phyloP scores from a whole-genome alignment of 805 yeast species.

The Ogataea salicorniae region DNA sequence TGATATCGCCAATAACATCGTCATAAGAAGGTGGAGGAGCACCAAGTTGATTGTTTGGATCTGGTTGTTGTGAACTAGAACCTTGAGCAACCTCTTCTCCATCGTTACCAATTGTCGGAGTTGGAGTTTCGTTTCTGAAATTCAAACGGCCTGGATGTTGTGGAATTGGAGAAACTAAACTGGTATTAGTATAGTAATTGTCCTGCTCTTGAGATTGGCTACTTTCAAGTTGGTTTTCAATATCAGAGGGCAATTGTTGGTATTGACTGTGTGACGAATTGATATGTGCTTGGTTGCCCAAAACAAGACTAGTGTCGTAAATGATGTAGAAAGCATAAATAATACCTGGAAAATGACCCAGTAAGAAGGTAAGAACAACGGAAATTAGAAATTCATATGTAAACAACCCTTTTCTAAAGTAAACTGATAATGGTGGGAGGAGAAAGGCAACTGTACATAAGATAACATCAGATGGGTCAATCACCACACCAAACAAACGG shows the following conservation, averaged over 20 bases:
- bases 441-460: constrained; percentile 57
- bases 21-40: constrained; percentile 20
- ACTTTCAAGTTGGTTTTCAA: neutral
- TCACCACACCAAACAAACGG: constrained; percentile 9
- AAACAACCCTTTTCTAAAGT: constrained; percentile 58
- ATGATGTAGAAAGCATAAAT: constrained; percentile 47
- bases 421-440: constrained; percentile 72
- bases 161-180: constrained; percentile 4
- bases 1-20: constrained; percentile 10
- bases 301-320: constrained; percentile 22
- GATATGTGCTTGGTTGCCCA: constrained; percentile 20
- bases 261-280: constrained; percentile 8
- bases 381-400: constrained; percentile 45
- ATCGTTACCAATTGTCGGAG: constrained; percentile 3
- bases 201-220: neutral
- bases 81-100: constrained; percentile 3
- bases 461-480: constrained; percentile 42
- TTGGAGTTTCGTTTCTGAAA: constrained; percentile 6
- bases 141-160: constrained; percentile 1
- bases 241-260: neutral
- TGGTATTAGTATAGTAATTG: neutral
- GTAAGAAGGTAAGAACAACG: constrained; percentile 36
- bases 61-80: constrained; percentile 1
- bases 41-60: neutral
- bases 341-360: constrained; percentile 49